phyloP scores from a whole-genome alignment of 1,139 yeast genomes.

The Pneumocystis canis region DNA sequence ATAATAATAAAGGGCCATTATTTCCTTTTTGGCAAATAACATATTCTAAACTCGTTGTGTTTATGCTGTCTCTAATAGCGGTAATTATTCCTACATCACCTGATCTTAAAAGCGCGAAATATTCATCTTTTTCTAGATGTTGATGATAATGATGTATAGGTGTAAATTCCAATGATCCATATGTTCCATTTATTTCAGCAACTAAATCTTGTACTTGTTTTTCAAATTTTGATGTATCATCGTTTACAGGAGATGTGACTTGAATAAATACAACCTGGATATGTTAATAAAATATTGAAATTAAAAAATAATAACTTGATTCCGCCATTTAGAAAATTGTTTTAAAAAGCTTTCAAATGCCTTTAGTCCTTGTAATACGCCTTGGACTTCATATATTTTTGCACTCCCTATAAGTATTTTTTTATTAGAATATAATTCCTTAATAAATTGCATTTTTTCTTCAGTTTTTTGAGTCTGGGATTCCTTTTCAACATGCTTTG shows the following conservation, averaged over 20 bases:
- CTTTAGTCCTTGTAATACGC: conserved; percentile 69
- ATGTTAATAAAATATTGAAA: background rate
- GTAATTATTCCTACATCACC: conserved; percentile 81
- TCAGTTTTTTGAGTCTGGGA: conserved; percentile 39
- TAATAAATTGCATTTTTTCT: conserved; percentile 59
- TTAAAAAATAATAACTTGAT: background rate
- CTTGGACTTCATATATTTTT: conserved; percentile 74
- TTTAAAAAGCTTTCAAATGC: conserved; percentile 73
- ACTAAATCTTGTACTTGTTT: conserved; percentile 58
- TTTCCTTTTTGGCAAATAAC: conserved; percentile 48
- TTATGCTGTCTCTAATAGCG: conserved; percentile 92
- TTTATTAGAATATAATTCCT: conserved; percentile 64
- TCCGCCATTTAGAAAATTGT: conserved; percentile 37
- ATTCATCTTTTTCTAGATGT: conserved; percentile 79
- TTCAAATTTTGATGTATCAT: conserved; percentile 34
- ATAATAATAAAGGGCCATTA: conserved; percentile 68
- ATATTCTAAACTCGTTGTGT: conserved; percentile 88
- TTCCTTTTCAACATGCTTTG: conserved; percentile 37
- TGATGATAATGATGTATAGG: conserved; percentile 81
- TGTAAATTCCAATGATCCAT: conserved; percentile 55
- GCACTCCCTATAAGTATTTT: conserved; percentile 74
- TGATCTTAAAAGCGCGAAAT: conserved; percentile 68
- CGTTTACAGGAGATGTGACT: conserved; percentile 36
- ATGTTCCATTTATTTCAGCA: conserved; percentile 66
- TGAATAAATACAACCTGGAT: conserved; percentile 46